Percentiles rank a stretch among this genome's conserved stretches.
These are phyloP conservation scores for Colletotrichum orchidophilum DNA, from an alignment of 2,329 filamentous ascomycete species.

Conservation along the genomic window DNA sequence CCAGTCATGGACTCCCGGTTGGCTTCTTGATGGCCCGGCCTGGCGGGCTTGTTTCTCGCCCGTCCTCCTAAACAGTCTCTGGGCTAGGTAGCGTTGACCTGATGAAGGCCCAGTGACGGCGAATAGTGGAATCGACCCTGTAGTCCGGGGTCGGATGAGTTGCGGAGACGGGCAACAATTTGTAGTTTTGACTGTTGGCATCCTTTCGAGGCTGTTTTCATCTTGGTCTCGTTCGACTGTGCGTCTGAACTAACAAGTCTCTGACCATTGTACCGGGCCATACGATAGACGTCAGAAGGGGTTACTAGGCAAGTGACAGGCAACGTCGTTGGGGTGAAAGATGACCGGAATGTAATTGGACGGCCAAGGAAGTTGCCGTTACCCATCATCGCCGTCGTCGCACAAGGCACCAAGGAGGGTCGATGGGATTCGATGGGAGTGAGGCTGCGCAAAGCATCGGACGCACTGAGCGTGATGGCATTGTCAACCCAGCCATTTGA, in stretches of 20 bases:
- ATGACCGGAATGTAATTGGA: neutral
- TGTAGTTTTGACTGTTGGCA: no score
- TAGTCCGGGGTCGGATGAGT: neutral
- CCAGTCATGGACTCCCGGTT: neutral
- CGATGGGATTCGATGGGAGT: neutral
- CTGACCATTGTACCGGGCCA: neutral
- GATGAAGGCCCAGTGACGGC: neutral
- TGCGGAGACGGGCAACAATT: neutral
- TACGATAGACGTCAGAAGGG: neutral
- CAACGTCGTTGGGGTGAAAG: neutral
- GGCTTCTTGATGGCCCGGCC: neutral
- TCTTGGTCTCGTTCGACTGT: neutral
- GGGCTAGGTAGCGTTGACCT: neutral
- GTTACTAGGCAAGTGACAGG: neutral
- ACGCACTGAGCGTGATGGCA: neutral
- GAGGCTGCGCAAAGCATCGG: neutral
- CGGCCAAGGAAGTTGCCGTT: neutral
- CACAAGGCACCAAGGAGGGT: neutral
- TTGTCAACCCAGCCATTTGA: neutral
- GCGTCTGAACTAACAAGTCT: neutral
- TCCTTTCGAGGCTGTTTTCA: neutral
- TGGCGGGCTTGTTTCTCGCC: neutral
- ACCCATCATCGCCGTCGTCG: neutral
- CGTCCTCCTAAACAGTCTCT: neutral
- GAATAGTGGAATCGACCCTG: neutral